Base-by-base conservation (phyloP, 768 basidiomycete genomes). In the Russula sp. region DNA sequence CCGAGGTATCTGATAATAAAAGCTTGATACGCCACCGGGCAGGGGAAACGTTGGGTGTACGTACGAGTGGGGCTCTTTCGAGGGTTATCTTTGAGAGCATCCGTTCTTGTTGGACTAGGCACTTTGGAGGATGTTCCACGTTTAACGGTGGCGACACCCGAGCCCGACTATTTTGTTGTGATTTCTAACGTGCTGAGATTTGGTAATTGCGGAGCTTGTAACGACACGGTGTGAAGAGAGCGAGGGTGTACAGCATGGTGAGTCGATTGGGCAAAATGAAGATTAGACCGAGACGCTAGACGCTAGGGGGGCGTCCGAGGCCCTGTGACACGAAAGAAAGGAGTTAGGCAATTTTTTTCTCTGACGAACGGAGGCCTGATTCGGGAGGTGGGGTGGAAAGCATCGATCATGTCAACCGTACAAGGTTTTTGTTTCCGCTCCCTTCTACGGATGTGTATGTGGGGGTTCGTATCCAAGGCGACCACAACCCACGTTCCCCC, bases 401-500 rank as follows among this genome's bases (percentile, higher is more conserved):
- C 53, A 64, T 44, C 52, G 57, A 64, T 64, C 63, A 42, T 54
- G 44, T 39, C 51, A 48, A 57, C 49, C 51, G 49, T 45, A 47
- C 58, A 64, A 58, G 56, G 56, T 55, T 64, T 63, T 64, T 64
- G 63, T 59, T 55, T 64, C 63, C 63, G 57, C 52, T 5, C 52
- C 45, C n/a, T 54, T 27, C 42, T 8, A n/a, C 52, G 16, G 5
- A 16, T 6, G 32, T 18, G 11, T 49, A 54, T 40, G 57, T 32
- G 52, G 44, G 44, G 52, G 35, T 18, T 20, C n/a, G 63, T 64
- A 64, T 64, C 63, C 63, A 64, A 64, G 63, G 63, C 63, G 63
- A 64, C 63, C 51, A 54, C 52, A 50, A 34, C 54, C 40, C 63
- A 59, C 53, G 57, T 55, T 59, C 47, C 53, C 16, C 14, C 20